These are phyloP conservation scores for Toxoplasma gondii DNA, from an alignment of 169 alveolate genomes.

Conservation along the genomic window DNA sequence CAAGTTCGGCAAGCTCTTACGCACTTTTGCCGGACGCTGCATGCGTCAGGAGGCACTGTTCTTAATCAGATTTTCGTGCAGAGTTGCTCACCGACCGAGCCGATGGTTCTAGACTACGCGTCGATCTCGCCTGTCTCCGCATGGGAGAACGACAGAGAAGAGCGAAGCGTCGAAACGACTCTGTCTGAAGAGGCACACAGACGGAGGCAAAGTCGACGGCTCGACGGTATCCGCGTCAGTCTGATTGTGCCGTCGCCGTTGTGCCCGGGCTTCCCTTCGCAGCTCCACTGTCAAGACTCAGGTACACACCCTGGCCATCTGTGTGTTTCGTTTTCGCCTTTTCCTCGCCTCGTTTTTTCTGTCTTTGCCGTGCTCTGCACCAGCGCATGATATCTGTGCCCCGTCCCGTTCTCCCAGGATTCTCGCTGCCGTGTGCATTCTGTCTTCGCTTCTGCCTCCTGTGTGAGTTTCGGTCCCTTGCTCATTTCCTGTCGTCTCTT, in stretches of 20 bases:
- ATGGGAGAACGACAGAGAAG: slow-evolving; percentile 22
- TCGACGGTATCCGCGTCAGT: neutral
- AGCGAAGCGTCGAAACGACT: neutral
- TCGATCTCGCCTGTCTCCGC: slow-evolving; percentile 7
- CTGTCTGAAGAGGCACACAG: neutral
- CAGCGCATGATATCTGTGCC: no score
- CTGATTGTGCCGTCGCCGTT: neutral
- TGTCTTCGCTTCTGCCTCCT: no score
- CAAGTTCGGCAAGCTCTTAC: slow-evolving; percentile 43
- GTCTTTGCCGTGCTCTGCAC: neutral
- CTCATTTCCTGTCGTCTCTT: neutral
- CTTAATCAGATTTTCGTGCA: slow-evolving; percentile 46
- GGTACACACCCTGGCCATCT: neutral
- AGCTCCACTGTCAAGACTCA: neutral
- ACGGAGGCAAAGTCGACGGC: neutral
- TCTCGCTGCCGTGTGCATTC: no score
- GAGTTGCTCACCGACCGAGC: slow-evolving; percentile 46
- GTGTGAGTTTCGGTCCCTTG: neutral
- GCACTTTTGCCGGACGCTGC: slow-evolving; percentile 21
- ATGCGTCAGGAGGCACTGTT: slow-evolving; percentile 8
- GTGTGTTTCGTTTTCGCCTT: neutral
- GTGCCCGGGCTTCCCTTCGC: neutral
- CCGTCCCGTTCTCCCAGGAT: no score
- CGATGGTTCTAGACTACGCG: slow-evolving; percentile 31
- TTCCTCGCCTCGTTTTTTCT: neutral